Conservation (phyloP, 768 basidiomycete species). For the Postia placenta region DNA sequence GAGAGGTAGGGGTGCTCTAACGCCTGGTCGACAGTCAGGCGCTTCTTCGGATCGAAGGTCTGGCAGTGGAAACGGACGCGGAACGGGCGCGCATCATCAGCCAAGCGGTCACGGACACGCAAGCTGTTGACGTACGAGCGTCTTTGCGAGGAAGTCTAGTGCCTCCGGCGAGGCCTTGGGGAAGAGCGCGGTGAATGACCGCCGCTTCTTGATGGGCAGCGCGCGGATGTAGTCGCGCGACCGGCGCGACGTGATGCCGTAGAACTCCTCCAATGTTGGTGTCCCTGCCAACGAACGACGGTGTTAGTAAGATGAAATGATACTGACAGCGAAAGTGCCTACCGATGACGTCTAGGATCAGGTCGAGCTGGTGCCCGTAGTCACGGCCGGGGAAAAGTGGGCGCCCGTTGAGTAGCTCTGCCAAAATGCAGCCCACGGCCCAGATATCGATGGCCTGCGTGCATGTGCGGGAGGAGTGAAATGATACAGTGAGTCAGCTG, state of each 20-base stretch:
- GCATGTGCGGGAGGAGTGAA: not conserved
- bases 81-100: constrained; percentile 1
- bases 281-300: constrained; percentile 42
- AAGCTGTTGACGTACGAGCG: constrained; percentile 40
- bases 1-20: constrained; percentile 78
- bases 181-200: constrained; percentile 66
- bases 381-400: constrained; percentile 86
- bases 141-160: constrained; percentile 67
- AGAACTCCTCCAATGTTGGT: constrained; percentile 85
- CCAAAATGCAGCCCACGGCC: constrained; percentile 72
- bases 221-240: constrained; percentile 86
- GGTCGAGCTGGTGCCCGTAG: constrained; percentile 82
- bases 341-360: constrained; percentile 87
- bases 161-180: constrained; percentile 71
- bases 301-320: not conserved
- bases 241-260: constrained; percentile 78
- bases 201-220: constrained; percentile 74
- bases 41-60: constrained; percentile 87
- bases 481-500: not conserved
- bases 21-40: constrained; percentile 77
- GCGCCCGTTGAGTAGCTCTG: constrained; percentile 75
- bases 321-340: constrained; percentile 7
- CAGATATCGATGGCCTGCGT: constrained; percentile 65
- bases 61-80: constrained; percentile 16
- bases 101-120: not conserved